Conservation (phyloP, 139 green algal species). For the Chloropicon primus region DNA sequence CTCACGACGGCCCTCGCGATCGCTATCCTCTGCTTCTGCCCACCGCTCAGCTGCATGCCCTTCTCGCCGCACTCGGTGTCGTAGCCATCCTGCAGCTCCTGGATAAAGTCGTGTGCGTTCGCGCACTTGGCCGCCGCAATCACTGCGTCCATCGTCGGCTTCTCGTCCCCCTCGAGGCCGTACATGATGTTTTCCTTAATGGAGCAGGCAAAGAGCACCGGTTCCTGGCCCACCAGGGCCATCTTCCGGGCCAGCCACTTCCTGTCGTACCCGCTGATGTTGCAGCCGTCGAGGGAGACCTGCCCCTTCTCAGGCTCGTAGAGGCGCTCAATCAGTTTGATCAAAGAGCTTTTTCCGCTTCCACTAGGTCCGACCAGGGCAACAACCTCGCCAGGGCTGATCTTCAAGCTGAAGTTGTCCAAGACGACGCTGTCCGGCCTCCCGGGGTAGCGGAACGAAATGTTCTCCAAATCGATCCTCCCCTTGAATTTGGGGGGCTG, state of each 20-base stretch:
- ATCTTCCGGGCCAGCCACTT: slow-evolving; percentile 12
- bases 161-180: not conserved
- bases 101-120: slow-evolving; percentile 8
- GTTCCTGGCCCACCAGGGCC: not conserved
- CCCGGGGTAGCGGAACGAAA: not conserved
- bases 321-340: slow-evolving; percentile 83
- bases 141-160: not conserved
- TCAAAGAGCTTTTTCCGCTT: slow-evolving; percentile 70
- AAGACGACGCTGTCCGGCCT: slow-evolving; percentile 2
- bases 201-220: not conserved
- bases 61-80: slow-evolving; percentile 80
- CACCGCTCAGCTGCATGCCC: slow-evolving; percentile 85
- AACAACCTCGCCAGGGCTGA: slow-evolving; percentile 66
- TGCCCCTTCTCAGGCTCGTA: slow-evolving; percentile 50
- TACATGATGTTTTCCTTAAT: not conserved
- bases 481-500: not conserved
- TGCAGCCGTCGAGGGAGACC: not conserved
- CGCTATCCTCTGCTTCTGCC: slow-evolving; percentile 88
- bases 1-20: slow-evolving; percentile 75
- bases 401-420: slow-evolving; percentile 40
- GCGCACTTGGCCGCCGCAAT: not conserved
- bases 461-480: not conserved
- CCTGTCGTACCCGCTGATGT: not conserved
- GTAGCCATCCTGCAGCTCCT: slow-evolving; percentile 78
- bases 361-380: slow-evolving; percentile 80